Base-by-base conservation (phyloP, 441 rosid species). In the Viola pubescens region DNA sequence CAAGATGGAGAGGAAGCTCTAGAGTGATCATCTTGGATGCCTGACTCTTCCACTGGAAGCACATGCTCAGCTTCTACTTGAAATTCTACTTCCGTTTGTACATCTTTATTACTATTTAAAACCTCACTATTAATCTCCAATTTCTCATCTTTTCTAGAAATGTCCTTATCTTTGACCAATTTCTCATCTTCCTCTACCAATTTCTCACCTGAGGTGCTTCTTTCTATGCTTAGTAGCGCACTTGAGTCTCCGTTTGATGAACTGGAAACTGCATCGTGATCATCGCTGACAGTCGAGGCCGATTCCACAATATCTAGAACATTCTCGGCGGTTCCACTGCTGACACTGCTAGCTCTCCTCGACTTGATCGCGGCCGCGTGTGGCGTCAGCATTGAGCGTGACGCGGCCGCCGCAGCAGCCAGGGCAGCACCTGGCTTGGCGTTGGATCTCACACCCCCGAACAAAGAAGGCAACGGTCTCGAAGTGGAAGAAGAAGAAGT, bases 391-490 rank as follows among this genome's bases (percentile, higher is more conserved):
- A 81, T 68, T 0, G 84, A 67, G 60, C 91, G 77, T 37, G 91
- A 87, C n/a, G 95, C 91, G 2, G 94, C 94, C 0, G 82, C 85
- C 0, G 94, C 99, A 5, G 97, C 97, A 26, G 98, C 99, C 39
- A 94, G 91, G 11, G 99, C 97, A 50, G 94, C 99, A 5, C 99
- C 99, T 0, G 97, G 99, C 76, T 94, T 94, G 63, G 84, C 89
- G 66, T 76, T 90, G 56, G 96, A 85, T 69, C 82, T 76, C 62
- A 90, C 89, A 43, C 95, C 94, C 3, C 88, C 81, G 41, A 90
- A 94, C 51, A 94, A 70, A 48, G 97, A 80, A 48, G 96, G 97
- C 73, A 86, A 76, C 54, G 78, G 87, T 40, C 81, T 81, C 38
- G 80, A 56, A 26, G 91, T 64, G 19, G 80, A 59, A 63, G 79